A percentile compares a stretch with the other conserved stretches of the same genome.
Conservation (phyloP, 768 basidiomycete genomes). For the Cystofilobasidium macerans region DNA sequence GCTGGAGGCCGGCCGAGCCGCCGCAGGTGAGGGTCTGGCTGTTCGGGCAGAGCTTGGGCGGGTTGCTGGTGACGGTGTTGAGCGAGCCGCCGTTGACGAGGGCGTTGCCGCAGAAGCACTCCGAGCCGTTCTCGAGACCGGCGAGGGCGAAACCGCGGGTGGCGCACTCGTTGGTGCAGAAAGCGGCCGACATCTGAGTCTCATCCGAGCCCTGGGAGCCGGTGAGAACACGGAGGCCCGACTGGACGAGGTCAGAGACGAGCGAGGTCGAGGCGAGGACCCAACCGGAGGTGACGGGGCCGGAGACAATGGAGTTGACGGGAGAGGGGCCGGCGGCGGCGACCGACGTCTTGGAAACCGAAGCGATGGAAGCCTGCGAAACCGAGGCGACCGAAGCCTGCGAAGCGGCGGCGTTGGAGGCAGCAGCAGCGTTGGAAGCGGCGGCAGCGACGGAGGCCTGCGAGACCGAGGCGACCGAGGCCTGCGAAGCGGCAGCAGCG, state of each 20-base stretch:
- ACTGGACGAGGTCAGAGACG: not conserved
- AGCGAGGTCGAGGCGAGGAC: not conserved
- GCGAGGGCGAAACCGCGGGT: not conserved
- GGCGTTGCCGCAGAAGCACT: constrained; percentile 42
- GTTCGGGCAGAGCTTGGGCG: constrained; percentile 31
- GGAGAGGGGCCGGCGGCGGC: not conserved
- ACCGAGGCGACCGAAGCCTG: not conserved
- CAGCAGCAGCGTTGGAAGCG: not conserved
- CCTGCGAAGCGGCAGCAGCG: not conserved
- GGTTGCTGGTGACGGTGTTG: constrained; percentile 24
- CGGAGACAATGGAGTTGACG: not conserved
- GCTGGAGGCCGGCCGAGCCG: not conserved
- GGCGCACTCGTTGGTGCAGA: not conserved
- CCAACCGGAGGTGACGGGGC: not conserved
- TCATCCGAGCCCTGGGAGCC: not conserved
- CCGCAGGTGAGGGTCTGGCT: not conserved
- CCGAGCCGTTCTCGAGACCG: not conserved
- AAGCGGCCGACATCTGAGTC: not conserved
- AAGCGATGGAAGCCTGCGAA: not conserved
- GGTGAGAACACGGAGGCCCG: not conserved
- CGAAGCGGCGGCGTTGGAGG: not conserved
- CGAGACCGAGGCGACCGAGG: not conserved
- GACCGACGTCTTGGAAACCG: not conserved
- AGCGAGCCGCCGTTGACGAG: constrained; percentile 45
- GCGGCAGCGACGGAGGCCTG: not conserved